Evolutionary conservation across 129 eudicot species (phyloP), one percentile per base, ranked within the genome.

Genomic region (Artemisia annua): DNA sequence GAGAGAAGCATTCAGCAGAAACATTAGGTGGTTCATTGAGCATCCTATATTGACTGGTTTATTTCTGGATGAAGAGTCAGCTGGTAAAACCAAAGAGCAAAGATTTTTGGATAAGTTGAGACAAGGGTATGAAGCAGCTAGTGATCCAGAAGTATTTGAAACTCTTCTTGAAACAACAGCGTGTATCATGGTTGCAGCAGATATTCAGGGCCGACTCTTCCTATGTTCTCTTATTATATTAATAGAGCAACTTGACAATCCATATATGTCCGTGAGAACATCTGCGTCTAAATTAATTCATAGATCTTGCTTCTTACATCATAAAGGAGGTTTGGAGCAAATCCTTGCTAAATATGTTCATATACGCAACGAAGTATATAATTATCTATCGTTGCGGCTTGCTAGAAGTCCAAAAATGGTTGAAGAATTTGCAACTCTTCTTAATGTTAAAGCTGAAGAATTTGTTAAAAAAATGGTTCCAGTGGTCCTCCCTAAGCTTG

Each of bases 371-470:
- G 87, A 83, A 68, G 78, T 95, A 56, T 95, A 84, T 76, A 85
- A 82, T 71, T 95, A 86, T 82, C 75, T 95, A 26, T 88, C 87
- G 43, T 52, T 74, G 68, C 86, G 91, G 87, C 88, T 95, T 67
- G 74, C 65, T 64, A 84, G 75, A 75, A 86, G 84, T 66, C 85
- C 89, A 54, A 79, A 86, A 79, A 72, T 90, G 86, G 91, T 90
- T 71, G 82, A 87, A 78, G 99, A 95, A 81, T 95, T 95, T 85
- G 95, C 99, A 58, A 77, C 87, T 73, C 88, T 90, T 77, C 96
- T 90, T 75, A 86, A 86, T 77, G 79, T 90, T 73, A 86, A 81
- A 81, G 74, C 80, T 68, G 81, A 83, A 78, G 94, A 80, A 75
- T 91, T 95, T 81, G 85, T 88, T 69, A 80, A 71, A 58, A 85